Percentiles rank a stretch among this genome's conserved stretches.
Conservation (phyloP, 2,329 filamentous ascomycete species). For the Hortaea werneckii region DNA sequence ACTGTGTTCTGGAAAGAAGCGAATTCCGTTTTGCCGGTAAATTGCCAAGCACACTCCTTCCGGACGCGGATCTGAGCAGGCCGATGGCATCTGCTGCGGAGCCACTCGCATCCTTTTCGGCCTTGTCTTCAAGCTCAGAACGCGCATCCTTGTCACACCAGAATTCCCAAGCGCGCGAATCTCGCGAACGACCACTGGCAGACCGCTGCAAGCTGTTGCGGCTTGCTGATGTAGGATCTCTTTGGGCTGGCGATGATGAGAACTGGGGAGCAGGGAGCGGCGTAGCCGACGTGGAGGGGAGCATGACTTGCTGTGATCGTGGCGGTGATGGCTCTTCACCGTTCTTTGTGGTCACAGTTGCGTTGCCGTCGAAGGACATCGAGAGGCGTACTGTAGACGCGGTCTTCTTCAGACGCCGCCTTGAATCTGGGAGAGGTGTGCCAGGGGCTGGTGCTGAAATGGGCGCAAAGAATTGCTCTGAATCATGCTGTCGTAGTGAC, state of each 20-base stretch:
- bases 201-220: conserved; percentile 30
- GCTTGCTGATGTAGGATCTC: not conserved
- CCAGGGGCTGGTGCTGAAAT: conserved; percentile 13
- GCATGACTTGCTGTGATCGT: conserved; percentile 22
- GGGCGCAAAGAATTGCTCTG: not conserved
- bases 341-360: conserved; percentile 65
- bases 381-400: conserved; percentile 61
- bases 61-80: conserved; percentile 62
- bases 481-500: conserved; percentile 15
- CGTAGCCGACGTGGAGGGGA: conserved; percentile 18
- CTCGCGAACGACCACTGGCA: conserved; percentile 63
- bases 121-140: conserved; percentile 69
- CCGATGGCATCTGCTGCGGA: conserved; percentile 75
- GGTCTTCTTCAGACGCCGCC: conserved; percentile 17
- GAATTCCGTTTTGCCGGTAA: conserved; percentile 59
- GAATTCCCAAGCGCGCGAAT: conserved; percentile 84
- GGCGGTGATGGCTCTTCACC: conserved; percentile 60
- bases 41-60: conserved; percentile 39
- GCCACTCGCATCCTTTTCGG: conserved; percentile 68
- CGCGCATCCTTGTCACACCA: conserved; percentile 73
- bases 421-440: not conserved
- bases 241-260: not conserved
- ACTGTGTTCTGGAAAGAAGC: conserved; percentile 8
- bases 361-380: conserved; percentile 79
- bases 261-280: not conserved